Base-by-base conservation (phyloP, 2,329 filamentous ascomycete species). In the Sphaerulina vaccinii region DNA sequence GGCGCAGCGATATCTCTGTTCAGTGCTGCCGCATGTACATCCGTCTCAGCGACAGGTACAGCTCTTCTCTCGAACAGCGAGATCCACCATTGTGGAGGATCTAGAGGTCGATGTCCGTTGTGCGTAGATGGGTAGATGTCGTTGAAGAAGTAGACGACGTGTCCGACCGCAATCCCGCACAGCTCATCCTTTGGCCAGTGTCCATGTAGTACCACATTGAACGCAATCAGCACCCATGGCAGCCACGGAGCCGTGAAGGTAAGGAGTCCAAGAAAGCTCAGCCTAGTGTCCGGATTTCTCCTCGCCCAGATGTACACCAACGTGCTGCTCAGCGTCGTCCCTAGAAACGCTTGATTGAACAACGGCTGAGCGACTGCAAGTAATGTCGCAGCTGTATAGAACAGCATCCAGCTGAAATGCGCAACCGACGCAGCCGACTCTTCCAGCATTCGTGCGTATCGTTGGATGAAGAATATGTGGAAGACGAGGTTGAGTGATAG, bases 251-350 rank as follows among this genome's bases (percentile, higher is more conserved):
- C 93, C 4, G 88, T 90, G 72, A 99, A 97, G 1, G 93, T 88
- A 36, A 97, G 73, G 41, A 99, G 70, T 0, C 93, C 93, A 3
- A 99, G 74, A 42, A 71, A 77, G 59, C 89, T 95, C 11, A 99
- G 79, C 52, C 89, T 80, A 0, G 90, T 95, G 58, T 96, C 89
- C 0, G 93, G 92, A 68, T 99, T 97, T 51, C 92, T 85, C 47
- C 93, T 82, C 57, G 90, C 93, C 93, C 93, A 99, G 65, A 99
- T 96, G 71, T 99, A 99, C 51, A 97, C 92, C 55, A 99, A 78
- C 5, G 89, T 96, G 43, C 90, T 95, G 3, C 89, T 95, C 11
- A 99, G 80, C 1, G 92, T 88, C 36, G 91, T 89, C n/a, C 93
- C 93, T 9, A 99, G 82, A 70, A 96, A 99, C 1, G 89, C 89